Percentiles rank a stretch among this genome's conserved stretches.
phyloP scores from a whole-genome alignment of 2,329 filamentous ascomycete species.

The Thielaviopsis musarum region DNA sequence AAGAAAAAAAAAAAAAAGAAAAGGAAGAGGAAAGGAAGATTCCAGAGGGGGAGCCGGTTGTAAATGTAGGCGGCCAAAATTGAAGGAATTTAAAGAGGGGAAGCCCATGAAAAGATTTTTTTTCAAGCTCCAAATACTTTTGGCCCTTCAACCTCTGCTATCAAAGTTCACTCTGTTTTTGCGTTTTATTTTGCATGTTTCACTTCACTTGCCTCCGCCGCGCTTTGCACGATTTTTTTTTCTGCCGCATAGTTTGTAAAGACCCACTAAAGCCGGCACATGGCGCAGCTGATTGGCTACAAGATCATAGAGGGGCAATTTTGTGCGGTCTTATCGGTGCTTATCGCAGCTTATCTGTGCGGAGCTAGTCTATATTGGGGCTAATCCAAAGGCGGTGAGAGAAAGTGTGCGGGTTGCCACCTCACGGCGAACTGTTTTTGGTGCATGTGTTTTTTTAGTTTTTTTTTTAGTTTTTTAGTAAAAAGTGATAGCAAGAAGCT shows the following conservation, averaged over 20 bases:
- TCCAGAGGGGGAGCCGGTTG: neutral
- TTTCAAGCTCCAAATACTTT: neutral
- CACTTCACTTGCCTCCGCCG: neutral
- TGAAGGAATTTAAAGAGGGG: slow-evolving; percentile 13
- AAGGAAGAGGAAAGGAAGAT: neutral
- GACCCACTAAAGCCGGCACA: neutral
- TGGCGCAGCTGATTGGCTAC: neutral
- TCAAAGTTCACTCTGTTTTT: neutral
- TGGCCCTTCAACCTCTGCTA: neutral
- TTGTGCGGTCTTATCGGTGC: neutral
- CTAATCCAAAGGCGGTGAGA: neutral
- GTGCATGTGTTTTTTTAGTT: neutral
- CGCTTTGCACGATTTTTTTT: neutral
- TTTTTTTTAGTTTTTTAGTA: too few species aligned
- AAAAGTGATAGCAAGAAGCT: neutral
- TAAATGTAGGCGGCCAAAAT: slow-evolving; percentile 1
- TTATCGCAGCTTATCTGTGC: slow-evolving; percentile 4
- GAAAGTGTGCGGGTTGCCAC: neutral
- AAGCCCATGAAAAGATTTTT: slow-evolving; percentile 12
- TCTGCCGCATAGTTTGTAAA: neutral
- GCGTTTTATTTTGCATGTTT: neutral
- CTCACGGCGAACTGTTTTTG: neutral
- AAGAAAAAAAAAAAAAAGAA: slow-evolving; percentile 7
- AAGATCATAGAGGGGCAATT: neutral
- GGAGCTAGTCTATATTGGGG: neutral